Evolutionary conservation across 2,329 filamentous ascomycete species (phyloP).

Genomic region (Cladosporium sp.): DNA sequence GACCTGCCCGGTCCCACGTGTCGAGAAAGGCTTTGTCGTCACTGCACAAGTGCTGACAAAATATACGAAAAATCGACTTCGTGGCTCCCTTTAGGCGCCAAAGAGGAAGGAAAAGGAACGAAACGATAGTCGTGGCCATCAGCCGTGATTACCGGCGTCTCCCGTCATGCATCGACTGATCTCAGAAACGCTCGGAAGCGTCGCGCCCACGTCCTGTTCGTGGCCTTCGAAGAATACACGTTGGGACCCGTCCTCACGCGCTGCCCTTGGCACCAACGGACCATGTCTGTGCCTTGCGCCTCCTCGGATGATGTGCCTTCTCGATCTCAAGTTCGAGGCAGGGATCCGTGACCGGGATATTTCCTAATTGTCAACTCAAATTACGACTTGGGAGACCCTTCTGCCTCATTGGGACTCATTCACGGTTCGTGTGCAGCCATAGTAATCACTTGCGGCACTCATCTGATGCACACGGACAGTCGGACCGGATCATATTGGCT

Average conservation of each 20-base stretch:
- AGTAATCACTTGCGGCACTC: background rate
- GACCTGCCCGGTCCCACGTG: no score
- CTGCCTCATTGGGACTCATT: background rate
- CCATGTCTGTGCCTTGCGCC: slow-evolving; percentile 1
- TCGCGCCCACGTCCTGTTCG: background rate
- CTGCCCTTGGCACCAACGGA: slow-evolving; percentile 5
- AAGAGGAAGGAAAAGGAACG: background rate
- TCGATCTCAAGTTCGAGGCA: background rate
- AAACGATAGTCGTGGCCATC: background rate
- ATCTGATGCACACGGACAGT: slow-evolving; percentile 3
- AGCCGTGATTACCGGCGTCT: background rate
- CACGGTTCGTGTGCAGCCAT: slow-evolving; percentile 8
- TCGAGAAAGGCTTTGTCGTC: no score
- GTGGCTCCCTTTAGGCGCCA: background rate
- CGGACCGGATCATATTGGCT: background rate
- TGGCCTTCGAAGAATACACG: background rate
- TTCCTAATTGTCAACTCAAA: slow-evolving; percentile 9
- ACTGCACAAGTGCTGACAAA: no score
- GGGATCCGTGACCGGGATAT: slow-evolving; percentile 3
- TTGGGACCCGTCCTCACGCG: background rate
- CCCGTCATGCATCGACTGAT: background rate
- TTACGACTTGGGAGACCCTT: slow-evolving; percentile 1
- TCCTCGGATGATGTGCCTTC: background rate
- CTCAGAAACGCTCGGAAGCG: slow-evolving; percentile 3
- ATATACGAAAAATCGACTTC: background rate